A percentile compares a stretch with the other conserved stretches of the same genome.
Conservation (phyloP, 2,329 filamentous ascomycete species). For the Claviceps sp. region DNA sequence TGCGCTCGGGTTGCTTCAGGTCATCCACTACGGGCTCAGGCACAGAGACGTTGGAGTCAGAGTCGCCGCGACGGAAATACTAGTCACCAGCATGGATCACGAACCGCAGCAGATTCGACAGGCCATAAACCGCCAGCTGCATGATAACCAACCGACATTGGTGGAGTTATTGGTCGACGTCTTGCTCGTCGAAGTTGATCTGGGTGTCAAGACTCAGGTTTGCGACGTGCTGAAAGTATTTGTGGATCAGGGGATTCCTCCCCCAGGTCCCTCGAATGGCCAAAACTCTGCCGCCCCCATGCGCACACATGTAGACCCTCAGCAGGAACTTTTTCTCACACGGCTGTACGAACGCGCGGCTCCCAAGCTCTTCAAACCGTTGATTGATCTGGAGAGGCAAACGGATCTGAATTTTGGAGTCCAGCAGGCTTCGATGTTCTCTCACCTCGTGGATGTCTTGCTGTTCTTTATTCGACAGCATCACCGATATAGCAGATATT, state of each 20-base stretch:
- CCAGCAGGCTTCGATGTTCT: constrained; percentile 79
- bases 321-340: constrained; percentile 74
- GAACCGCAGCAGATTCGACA: constrained; percentile 88
- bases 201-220: constrained; percentile 90
- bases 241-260: constrained; percentile 53
- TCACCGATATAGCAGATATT: constrained; percentile 72
- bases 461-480: constrained; percentile 91
- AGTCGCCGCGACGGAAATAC: constrained; percentile 83
- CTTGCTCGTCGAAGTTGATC: constrained; percentile 76
- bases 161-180: constrained; percentile 90
- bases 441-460: constrained; percentile 81
- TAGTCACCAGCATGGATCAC: constrained; percentile 90
- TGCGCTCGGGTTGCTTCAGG: constrained; percentile 68
- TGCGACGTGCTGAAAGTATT: constrained; percentile 91
- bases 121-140: constrained; percentile 84
- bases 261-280: constrained; percentile 40
- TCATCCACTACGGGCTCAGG: constrained; percentile 83
- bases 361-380: constrained; percentile 69
- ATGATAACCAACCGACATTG: constrained; percentile 70
- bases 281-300: constrained; percentile 55
- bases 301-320: constrained; percentile 47
- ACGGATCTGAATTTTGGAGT: constrained; percentile 59
- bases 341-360: constrained; percentile 85
- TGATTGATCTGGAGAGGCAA: constrained; percentile 64
- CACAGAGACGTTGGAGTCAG: constrained; percentile 74